Base-by-base conservation (phyloP, 441 rosid species). In the Euphorbia celastroides region DNA sequence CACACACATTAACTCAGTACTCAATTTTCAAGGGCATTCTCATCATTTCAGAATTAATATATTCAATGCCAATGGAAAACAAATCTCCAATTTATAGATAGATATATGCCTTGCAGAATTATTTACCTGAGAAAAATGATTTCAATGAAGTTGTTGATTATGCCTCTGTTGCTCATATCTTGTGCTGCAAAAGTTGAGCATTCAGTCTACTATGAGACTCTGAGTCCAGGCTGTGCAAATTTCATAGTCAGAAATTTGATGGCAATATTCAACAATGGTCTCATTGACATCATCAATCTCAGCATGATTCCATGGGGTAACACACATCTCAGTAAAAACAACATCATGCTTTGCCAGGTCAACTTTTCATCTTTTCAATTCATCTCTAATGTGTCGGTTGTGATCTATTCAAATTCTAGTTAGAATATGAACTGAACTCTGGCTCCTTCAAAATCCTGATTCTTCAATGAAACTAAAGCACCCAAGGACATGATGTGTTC, bases 291-390 rank as follows among this genome's bases (percentile, higher is more conserved):
- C 64, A 66, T 78, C 78, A 74, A 78, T 65, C 89, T 81, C 71
- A 73, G 79, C 64, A 66, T 85, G 52, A 75, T 82, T 34, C 89
- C 87, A 13, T 81, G 82, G 84, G 84, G 87, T 1, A 73, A 75
- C 70, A 80, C 85, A 71, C 54, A 22, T 38, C 2, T 76, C 44
- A 64, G 62, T 51, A 38, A 59, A n/a, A 42, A 72, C 64, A 30
- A 46, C 59, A 20, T 64, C 60, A 52, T 69, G 28, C 34, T 62
- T 56, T 84, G 88, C 70, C 74, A 82, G 85, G 89, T 84, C 36
- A 50, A 20, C 9, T 14, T 68, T 57, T 32, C 64, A 20, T 46
- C 60, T 72, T n/a, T 50, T 50, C 8, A 8, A n/a, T 46, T 0
- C 20, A 46, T 46, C 51, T 46, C 6, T n/a, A n/a, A n/a, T 17